These are phyloP conservation scores for Heritiera fomes DNA, from an alignment of 345 rosid species.

Conservation along the genomic window DNA sequence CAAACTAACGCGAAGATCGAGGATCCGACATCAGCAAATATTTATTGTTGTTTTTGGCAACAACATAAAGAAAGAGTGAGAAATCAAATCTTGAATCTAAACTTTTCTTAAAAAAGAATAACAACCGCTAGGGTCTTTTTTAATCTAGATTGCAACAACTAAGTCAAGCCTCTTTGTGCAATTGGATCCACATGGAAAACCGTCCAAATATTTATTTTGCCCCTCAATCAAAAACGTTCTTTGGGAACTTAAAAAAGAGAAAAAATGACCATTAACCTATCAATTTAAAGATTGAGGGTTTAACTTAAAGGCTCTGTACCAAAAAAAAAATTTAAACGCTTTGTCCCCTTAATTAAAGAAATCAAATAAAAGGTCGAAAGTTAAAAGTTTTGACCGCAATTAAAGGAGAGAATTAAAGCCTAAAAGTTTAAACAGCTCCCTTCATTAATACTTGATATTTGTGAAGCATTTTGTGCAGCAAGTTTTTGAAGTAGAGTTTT, in stretches of 20 bases:
- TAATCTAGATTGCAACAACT: neutral
- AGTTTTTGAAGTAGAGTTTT: neutral
- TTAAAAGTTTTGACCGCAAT: neutral
- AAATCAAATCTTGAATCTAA: no score
- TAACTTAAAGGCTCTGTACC: no score
- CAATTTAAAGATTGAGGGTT: neutral
- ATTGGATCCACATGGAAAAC: conserved; percentile 3
- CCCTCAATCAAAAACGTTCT: neutral
- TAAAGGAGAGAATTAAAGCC: neutral
- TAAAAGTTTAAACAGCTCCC: neutral
- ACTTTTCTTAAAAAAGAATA: no score
- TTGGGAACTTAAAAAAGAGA: neutral
- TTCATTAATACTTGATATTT: neutral
- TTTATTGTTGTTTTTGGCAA: no score
- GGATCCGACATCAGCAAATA: no score
- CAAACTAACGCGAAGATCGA: no score
- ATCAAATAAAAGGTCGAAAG: neutral
- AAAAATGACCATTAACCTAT: neutral
- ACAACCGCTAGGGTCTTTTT: no score
- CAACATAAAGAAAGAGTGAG: no score
- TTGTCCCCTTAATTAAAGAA: conserved; percentile 4
- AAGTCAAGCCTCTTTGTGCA: neutral
- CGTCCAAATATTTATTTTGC: conserved; percentile 1
- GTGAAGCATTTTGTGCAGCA: neutral
- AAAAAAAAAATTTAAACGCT: neutral